Conservation (phyloP, 345 rosid genomes). For the Populus davidiana region DNA sequence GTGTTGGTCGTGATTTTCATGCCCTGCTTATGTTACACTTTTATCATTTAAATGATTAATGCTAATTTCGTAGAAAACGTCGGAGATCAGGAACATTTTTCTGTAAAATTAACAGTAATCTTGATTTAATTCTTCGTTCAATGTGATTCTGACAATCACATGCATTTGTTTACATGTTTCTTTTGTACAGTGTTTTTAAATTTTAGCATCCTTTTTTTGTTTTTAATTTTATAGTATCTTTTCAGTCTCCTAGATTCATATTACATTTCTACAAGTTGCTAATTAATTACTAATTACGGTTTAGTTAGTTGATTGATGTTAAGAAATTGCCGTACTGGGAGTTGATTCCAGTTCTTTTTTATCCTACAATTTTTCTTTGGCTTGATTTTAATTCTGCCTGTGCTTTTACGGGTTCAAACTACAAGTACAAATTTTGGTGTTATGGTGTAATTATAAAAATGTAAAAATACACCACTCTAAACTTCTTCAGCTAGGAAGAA, state of each 20-base stretch:
- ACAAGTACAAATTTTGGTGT: too few species aligned
- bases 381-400: background rate
- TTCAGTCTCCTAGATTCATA: background rate
- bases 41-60: background rate
- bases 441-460: background rate
- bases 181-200: background rate
- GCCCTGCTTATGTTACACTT: too few species aligned
- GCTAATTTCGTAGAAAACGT: background rate
- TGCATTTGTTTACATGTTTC: background rate
- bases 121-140: too few species aligned
- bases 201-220: too few species aligned
- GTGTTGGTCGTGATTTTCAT: too few species aligned
- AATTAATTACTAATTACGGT: background rate
- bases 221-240: background rate
- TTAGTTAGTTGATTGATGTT: background rate
- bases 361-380: background rate
- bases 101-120: too few species aligned
- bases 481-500: background rate
- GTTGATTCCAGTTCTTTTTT: background rate
- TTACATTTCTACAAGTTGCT: background rate
- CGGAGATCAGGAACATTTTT: too few species aligned
- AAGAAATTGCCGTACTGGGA: background rate
- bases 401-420: background rate
- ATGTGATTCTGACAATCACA: background rate
- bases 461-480: background rate